Conservation (phyloP, 305 asterid genomes). For the Rubia balearica region DNA sequence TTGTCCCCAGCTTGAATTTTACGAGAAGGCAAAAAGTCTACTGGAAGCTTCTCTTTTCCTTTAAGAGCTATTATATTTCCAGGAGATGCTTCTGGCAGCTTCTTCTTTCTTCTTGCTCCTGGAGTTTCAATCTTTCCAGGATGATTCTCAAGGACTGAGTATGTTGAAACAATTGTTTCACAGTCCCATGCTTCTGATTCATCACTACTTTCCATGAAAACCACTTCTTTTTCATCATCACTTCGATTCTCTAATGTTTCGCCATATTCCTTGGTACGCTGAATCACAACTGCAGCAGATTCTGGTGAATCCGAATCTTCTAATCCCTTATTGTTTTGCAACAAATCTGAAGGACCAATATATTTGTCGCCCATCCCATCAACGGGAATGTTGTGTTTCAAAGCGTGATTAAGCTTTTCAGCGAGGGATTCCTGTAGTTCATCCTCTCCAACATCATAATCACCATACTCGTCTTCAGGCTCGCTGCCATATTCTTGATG, state of each 20-base stretch:
- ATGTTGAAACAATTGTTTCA: conserved; percentile 77
- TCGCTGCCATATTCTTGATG: conserved; percentile 71
- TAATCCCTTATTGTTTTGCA: conserved; percentile 25
- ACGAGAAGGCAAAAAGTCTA: conserved; percentile 60
- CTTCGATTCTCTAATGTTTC: conserved; percentile 50
- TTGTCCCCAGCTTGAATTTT: conserved; percentile 36
- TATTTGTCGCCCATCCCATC: conserved; percentile 14
- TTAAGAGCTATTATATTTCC: conserved; percentile 52
- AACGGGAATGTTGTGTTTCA: conserved; percentile 28
- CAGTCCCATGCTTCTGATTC: conserved; percentile 90
- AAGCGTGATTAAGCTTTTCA: conserved; percentile 52
- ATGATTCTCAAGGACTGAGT: conserved; percentile 84
- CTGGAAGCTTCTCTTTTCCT: conserved; percentile 82
- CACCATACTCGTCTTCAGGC: conserved; percentile 46
- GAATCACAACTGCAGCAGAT: conserved; percentile 52
- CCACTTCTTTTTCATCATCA: conserved; percentile 37
- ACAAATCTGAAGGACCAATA: conserved; percentile 23
- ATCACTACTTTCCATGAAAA: conserved; percentile 67
- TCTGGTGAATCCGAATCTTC: conserved; percentile 44
- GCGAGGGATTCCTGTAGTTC: conserved; percentile 50
- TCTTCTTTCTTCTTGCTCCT: conserved; percentile 65
- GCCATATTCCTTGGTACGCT: conserved; percentile 59
- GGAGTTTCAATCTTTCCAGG: conserved; percentile 87
- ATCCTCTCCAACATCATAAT: conserved; percentile 35
- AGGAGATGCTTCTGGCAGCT: conserved; percentile 45